Base-by-base conservation (phyloP, 2,329 filamentous ascomycete species). In the Metarhizium album region DNA sequence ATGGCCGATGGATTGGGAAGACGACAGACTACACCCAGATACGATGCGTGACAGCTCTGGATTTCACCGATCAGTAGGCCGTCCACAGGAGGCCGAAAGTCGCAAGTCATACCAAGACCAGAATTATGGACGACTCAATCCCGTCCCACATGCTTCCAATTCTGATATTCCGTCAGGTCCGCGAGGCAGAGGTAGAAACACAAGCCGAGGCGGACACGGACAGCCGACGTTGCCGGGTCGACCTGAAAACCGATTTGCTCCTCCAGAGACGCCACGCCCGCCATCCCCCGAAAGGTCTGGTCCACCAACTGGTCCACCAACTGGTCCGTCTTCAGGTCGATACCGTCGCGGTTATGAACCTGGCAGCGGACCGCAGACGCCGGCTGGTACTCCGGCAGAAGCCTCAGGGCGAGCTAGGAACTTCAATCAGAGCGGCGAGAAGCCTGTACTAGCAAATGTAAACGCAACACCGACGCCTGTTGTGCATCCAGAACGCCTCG, bases 41-140 rank as follows among this genome's bases (percentile, higher is more conserved):
- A 73, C 73, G 55, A 54, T 65, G 18, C 67, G 72, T 33, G 73
- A 76, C 9, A 51, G 64, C 3, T 55, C 62, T 13, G 51, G 55
- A 59, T 52, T 78, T 69, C 60, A 70, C 63, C 55, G 66, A 59
- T 40, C 68, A 46, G 53, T 59, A 27, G 52, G 58, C 9, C 63
- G 64, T 4, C 70, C 70, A 38, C 62, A 64, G 2, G 79, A 82
- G 29, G 57, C 67, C 3, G 76, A 81, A 45, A 73, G 78, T 56
- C 74, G 54, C 8, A 57, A 73, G 20, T 70, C 68, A 50, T 74
- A 78, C 53, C 75, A 80, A 55, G 80, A 84, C 61, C 76, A 78
- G 16, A 80, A 78, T 51, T 83, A 83, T 57, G 81, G 81, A 27
- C 77, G 81, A 2, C 69, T 84, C 46, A 83, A 79, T 54, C 67